Conservation (phyloP, 768 basidiomycete genomes). For the Cystoderma amianthinum region DNA sequence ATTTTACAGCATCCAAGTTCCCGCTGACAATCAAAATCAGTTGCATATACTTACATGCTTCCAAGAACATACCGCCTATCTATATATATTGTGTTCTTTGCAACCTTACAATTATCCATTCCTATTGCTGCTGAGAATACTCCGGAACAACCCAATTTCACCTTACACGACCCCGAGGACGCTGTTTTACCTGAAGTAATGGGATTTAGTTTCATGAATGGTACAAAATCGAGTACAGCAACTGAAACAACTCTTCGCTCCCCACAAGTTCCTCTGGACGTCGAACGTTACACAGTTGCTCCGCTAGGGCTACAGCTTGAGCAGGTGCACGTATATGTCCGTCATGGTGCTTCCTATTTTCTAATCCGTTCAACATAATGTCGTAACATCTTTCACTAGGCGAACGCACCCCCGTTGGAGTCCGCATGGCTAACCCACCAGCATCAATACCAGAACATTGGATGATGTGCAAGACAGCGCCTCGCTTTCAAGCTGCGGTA, state of each 20-base stretch:
- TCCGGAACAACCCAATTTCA: too few species aligned
- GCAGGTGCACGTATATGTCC: constrained; percentile 70
- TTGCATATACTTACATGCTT: too few species aligned
- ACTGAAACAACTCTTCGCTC: constrained; percentile 9
- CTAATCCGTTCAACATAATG: neutral
- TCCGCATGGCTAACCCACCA: constrained; percentile 54
- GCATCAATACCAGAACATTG: constrained; percentile 65
- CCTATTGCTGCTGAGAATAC: too few species aligned
- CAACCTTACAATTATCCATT: too few species aligned
- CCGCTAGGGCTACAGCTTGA: constrained; percentile 50
- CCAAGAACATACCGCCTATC: too few species aligned
- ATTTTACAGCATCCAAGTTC: too few species aligned
- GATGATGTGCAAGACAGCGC: constrained; percentile 54
- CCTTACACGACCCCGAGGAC: too few species aligned
- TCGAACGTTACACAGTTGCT: constrained; percentile 50
- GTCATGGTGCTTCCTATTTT: constrained; percentile 53
- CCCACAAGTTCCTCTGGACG: constrained; percentile 48
- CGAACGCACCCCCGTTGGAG: constrained; percentile 71
- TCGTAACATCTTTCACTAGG: constrained; percentile 29
- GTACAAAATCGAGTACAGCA: neutral
- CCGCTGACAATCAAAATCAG: too few species aligned
- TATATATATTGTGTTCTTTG: too few species aligned
- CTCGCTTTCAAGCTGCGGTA: constrained; percentile 41
- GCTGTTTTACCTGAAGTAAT: too few species aligned
- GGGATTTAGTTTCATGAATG: neutral